Conservation (phyloP, 352 stramenopile species). For the Globisporangium rhizosaccharum region DNA sequence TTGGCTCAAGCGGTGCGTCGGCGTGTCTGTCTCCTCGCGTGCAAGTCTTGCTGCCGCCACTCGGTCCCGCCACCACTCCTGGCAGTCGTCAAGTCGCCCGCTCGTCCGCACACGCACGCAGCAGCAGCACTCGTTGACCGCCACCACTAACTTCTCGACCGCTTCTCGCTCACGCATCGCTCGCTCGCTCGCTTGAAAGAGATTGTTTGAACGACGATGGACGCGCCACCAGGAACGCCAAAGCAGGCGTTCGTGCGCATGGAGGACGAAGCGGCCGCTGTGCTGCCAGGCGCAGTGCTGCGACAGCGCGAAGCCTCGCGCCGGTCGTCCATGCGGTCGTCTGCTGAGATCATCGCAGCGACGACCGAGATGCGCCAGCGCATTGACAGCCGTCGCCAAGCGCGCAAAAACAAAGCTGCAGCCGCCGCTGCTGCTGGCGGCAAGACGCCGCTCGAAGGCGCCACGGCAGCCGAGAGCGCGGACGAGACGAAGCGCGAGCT, state of each 20-base stretch:
- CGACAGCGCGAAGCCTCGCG: conserved; percentile 16
- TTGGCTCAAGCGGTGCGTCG: neutral
- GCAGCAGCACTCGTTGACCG: too few relatives aligned
- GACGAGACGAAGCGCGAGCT: conserved; percentile 38
- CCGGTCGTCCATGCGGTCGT: conserved; percentile 40
- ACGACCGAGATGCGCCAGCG: conserved; percentile 53
- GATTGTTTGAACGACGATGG: conserved; percentile 6
- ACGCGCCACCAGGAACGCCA: conserved; percentile 19
- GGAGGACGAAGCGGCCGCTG: conserved; percentile 22
- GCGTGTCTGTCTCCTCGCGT: neutral
- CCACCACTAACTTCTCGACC: too few relatives aligned
- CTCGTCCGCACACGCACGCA: neutral
- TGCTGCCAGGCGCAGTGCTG: conserved; percentile 2
- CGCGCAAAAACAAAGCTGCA: conserved; percentile 20
- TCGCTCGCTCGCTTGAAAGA: too few relatives aligned
- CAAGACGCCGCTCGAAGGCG: neutral
- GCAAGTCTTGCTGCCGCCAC: neutral
- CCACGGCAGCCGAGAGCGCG: neutral
- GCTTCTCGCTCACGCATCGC: neutral
- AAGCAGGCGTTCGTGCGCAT: conserved; percentile 29
- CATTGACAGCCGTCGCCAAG: conserved; percentile 40
- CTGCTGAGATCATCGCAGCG: conserved; percentile 45
- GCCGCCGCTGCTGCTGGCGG: neutral
- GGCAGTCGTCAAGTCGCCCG: neutral
- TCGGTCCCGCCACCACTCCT: neutral